Evolutionary conservation across 176 grass and related monocot genomes (phyloP).

Genomic region (Eleusine coracana): DNA sequence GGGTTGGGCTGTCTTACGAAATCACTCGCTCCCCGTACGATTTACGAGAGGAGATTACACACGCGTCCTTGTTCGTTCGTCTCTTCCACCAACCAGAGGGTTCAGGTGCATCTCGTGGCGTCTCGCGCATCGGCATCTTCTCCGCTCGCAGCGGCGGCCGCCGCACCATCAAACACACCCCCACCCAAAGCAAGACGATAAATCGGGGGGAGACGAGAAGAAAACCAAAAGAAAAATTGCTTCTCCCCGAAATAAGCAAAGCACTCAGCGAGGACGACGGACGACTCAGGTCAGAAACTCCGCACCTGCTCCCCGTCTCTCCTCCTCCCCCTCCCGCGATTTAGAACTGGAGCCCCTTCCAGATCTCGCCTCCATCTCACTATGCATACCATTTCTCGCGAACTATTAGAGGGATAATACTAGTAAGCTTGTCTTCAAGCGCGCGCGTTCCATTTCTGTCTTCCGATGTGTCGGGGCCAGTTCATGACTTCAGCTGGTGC

Average conservation of each 20-base stretch:
- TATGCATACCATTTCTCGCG: slow-evolving; percentile 1
- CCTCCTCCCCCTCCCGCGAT: slow-evolving; percentile 1
- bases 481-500: no score
- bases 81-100: background rate
- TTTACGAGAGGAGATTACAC: no score
- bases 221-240: background rate
- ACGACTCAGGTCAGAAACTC: slow-evolving; percentile 42
- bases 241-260: slow-evolving; percentile 3
- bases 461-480: background rate
- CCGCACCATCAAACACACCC: background rate
- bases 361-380: slow-evolving; percentile 34
- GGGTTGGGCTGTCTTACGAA: no score
- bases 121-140: slow-evolving; percentile 28
- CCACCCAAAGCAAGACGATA: slow-evolving; percentile 28
- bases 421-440: background rate
- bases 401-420: background rate
- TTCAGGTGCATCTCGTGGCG: slow-evolving; percentile 30
- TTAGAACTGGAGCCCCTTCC: background rate
- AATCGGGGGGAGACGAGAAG: slow-evolving; percentile 49
- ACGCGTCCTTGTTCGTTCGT: no score
- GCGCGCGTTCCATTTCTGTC: background rate
- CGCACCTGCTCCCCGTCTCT: background rate
- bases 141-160: slow-evolving; percentile 40
- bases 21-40: no score
- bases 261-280: background rate